These are phyloP conservation scores for Podaxis sp. DNA, from an alignment of 768 basidiomycete genomes.

Conservation along the genomic window DNA sequence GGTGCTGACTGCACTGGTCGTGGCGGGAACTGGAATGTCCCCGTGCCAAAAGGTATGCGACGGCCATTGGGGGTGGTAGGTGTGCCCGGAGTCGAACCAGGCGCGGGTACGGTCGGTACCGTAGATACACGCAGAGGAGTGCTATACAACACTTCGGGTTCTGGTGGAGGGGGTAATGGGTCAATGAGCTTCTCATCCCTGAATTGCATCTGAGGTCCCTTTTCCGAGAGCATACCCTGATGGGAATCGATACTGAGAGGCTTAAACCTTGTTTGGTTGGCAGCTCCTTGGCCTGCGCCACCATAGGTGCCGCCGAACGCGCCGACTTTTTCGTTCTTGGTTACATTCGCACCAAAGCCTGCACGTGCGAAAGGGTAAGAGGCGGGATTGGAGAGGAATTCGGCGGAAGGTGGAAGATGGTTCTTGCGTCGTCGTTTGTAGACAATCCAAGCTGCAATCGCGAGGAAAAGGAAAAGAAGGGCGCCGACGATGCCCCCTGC, in stretches of 20 bases:
- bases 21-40: conserved; percentile 14
- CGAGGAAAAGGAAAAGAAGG: conserved; percentile 36
- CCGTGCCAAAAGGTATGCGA: conserved; percentile 15
- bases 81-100: conserved; percentile 4
- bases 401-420: conserved; percentile 57
- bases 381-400: conserved; percentile 39
- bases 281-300: conserved; percentile 8
- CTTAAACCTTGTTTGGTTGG: conserved; percentile 7
- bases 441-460: conserved; percentile 35
- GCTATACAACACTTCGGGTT: conserved; percentile 13
- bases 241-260: neutral
- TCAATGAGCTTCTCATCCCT: neutral
- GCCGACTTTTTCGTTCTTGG: neutral
- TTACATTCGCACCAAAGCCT: neutral
- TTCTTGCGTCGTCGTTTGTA: conserved; percentile 40
- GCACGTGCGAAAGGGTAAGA: conserved; percentile 13
- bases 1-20: neutral
- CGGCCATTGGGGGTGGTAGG: conserved; percentile 14
- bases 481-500: conserved; percentile 57
- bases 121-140: conserved; percentile 3
- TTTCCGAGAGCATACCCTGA: conserved; percentile 2
- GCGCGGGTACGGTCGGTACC: neutral
- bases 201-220: neutral
- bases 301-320: neutral
- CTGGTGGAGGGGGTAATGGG: neutral